Evolutionary conservation across 352 stramenopile species (phyloP).

Genomic region (Phytophthora idaei): DNA sequence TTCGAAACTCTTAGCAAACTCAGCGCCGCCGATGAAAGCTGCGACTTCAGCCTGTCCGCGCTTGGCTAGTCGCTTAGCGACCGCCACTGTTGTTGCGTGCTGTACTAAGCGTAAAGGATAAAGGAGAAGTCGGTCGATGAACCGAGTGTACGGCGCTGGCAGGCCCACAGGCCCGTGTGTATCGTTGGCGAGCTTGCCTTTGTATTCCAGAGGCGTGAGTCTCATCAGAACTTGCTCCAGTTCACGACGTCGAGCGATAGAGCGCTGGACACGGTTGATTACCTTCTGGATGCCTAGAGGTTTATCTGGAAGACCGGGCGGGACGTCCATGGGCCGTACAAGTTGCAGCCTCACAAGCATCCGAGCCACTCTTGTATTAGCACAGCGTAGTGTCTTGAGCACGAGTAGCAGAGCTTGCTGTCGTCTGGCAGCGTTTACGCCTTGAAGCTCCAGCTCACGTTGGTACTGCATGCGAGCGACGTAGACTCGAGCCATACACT

Average conservation of each 20-base stretch:
- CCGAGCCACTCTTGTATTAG: slow-evolving; percentile 70
- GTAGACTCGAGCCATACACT: slow-evolving; percentile 76
- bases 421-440: slow-evolving; percentile 61
- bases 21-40: slow-evolving; percentile 58
- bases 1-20: slow-evolving; percentile 79
- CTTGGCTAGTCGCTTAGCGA: slow-evolving; percentile 58
- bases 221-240: slow-evolving; percentile 53
- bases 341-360: slow-evolving; percentile 79
- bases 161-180: slow-evolving; percentile 35
- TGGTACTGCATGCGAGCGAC: slow-evolving; percentile 68
- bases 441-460: slow-evolving; percentile 68
- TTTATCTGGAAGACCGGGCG: slow-evolving; percentile 55
- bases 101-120: slow-evolving; percentile 69
- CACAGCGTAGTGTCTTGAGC: slow-evolving; percentile 56
- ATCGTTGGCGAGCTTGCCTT: slow-evolving; percentile 35
- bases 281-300: slow-evolving; percentile 64
- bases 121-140: slow-evolving; percentile 68
- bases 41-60: slow-evolving; percentile 57
- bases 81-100: slow-evolving; percentile 50
- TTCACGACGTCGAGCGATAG: slow-evolving; percentile 55
- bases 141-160: slow-evolving; percentile 55
- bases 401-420: slow-evolving; percentile 60
- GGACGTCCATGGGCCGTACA: slow-evolving; percentile 57
- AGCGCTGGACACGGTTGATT: slow-evolving; percentile 60
- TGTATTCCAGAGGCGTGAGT: slow-evolving; percentile 58